Percentiles rank a stretch among this genome's conserved stretches.
These are phyloP conservation scores for Aspergillus pseudoviridinutans DNA, from an alignment of 2,329 filamentous ascomycete species.

Conservation along the genomic window DNA sequence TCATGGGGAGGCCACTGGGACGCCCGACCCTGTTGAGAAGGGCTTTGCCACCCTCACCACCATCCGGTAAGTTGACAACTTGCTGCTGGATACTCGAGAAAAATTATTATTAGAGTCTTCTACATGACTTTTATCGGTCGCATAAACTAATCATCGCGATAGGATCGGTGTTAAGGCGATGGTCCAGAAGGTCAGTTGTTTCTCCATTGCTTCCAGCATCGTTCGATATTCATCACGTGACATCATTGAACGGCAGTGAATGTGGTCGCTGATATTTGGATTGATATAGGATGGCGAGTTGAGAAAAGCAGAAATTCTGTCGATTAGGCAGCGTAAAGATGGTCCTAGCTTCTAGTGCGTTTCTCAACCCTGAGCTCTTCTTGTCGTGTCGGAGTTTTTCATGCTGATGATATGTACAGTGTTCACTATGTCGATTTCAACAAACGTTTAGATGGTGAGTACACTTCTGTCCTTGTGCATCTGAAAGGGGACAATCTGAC, in stretches of 20 bases:
- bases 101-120: constrained; percentile 1
- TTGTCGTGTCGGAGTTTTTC: neutral
- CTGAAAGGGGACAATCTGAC: constrained; percentile 26
- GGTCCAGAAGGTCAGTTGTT: constrained; percentile 61
- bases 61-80: constrained; percentile 58
- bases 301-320: constrained; percentile 93
- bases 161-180: constrained; percentile 65
- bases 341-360: constrained; percentile 75
- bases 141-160: constrained; percentile 28
- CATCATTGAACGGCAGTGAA: constrained; percentile 2
- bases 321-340: constrained; percentile 84
- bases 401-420: constrained; percentile 29
- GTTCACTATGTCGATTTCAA: constrained; percentile 99
- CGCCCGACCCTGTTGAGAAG: constrained; percentile 63
- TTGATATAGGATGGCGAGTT: constrained; percentile 65
- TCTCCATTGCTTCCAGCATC: constrained; percentile 10
- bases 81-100: neutral
- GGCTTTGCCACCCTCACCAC: constrained; percentile 82
- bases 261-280: constrained; percentile 6
- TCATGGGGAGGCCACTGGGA: constrained; percentile 50
- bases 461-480: neutral
- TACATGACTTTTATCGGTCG: constrained; percentile 30
- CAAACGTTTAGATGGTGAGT: constrained; percentile 64
- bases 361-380: neutral
- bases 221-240: constrained; percentile 31